Evolutionary conservation across 345 rosid genomes (phyloP).

Genomic region (Lepidium sativum): DNA sequence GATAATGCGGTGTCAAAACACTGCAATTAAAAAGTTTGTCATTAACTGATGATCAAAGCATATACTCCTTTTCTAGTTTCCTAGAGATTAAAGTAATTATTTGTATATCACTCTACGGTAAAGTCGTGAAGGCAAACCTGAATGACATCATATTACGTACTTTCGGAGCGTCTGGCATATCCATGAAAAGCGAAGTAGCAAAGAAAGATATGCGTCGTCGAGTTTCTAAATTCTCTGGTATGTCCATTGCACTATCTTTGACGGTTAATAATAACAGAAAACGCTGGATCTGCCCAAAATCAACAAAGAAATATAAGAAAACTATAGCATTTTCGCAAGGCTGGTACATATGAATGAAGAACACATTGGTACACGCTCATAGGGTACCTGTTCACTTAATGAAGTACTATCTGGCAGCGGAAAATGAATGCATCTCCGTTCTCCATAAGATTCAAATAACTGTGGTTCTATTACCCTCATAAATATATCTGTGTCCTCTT

Average conservation of each 20-base stretch:
- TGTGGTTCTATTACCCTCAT: constrained; percentile 48
- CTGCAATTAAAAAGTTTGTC: constrained; percentile 36
- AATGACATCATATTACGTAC: constrained; percentile 85
- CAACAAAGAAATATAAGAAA: constrained; percentile 21
- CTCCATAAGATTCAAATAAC: constrained; percentile 54
- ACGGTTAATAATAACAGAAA: constrained; percentile 64
- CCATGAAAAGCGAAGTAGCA: constrained; percentile 93
- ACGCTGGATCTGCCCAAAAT: constrained; percentile 61
- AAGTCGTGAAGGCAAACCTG: constrained; percentile 48
- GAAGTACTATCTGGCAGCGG: constrained; percentile 68
- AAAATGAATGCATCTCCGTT: constrained; percentile 48
- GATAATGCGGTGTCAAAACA: constrained; percentile 80
- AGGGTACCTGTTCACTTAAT: constrained; percentile 65
- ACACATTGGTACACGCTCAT: not conserved
- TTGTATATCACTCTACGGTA: not conserved
- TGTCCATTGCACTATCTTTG: constrained; percentile 83
- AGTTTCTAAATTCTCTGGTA: constrained; percentile 83
- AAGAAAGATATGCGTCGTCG: constrained; percentile 82
- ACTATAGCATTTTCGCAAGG: not conserved
- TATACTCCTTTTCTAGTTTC: not conserved
- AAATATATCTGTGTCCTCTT: constrained; percentile 34
- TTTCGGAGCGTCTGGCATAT: constrained; percentile 85
- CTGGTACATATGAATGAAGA: not conserved
- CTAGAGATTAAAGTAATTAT: not conserved
- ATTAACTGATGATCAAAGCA: constrained; percentile 9